A percentile compares a stretch with the other conserved stretches of the same genome.
Conservation (phyloP, 352 stramenopile species). For the Pythium guiyangense region DNA sequence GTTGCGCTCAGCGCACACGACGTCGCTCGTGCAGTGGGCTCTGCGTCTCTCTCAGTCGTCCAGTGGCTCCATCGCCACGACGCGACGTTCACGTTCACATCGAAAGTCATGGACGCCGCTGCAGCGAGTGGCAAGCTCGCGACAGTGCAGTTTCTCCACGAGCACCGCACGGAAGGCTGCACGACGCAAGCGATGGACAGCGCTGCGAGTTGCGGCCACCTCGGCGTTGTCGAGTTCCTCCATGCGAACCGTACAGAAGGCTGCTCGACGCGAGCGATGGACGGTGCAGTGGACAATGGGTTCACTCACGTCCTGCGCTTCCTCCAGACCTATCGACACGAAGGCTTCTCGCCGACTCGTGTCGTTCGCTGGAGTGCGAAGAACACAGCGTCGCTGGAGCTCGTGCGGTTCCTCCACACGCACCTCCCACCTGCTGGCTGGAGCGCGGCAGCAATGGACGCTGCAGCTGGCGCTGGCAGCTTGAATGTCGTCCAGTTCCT, state of each 20-base stretch:
- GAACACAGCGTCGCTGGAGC: slow-evolving; percentile 8
- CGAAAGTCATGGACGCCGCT: slow-evolving; percentile 12
- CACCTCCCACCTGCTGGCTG: slow-evolving; percentile 13
- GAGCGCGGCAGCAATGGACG: slow-evolving; percentile 17
- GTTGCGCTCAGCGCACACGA: not conserved
- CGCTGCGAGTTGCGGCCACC: slow-evolving; percentile 5
- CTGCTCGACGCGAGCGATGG: slow-evolving; percentile 11
- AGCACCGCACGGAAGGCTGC: slow-evolving; percentile 9
- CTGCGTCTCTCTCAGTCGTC: not conserved
- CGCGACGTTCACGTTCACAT: slow-evolving; percentile 3
- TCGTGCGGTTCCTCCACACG: slow-evolving; percentile 20
- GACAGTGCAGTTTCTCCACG: slow-evolving; percentile 11
- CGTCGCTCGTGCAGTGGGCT: not conserved
- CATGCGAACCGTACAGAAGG: slow-evolving; percentile 10
- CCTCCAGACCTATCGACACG: slow-evolving; percentile 14
- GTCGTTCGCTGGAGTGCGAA: slow-evolving; percentile 5
- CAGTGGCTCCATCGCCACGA: slow-evolving; percentile 8
- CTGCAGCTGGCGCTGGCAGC: slow-evolving; percentile 7
- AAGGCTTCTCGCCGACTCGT: slow-evolving; percentile 17
- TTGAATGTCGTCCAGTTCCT: slow-evolving; percentile 10
- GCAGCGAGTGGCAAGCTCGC: slow-evolving; percentile 6
- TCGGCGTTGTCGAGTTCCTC: slow-evolving; percentile 12
- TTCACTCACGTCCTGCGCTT: slow-evolving; percentile 16
- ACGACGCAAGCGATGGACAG: slow-evolving; percentile 8
- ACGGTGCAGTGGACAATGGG: slow-evolving; percentile 8